Evolutionary conservation across 345 rosid genomes (phyloP), one percentile per base, ranked within the genome.

Genomic region (Laguncularia racemosa): DNA sequence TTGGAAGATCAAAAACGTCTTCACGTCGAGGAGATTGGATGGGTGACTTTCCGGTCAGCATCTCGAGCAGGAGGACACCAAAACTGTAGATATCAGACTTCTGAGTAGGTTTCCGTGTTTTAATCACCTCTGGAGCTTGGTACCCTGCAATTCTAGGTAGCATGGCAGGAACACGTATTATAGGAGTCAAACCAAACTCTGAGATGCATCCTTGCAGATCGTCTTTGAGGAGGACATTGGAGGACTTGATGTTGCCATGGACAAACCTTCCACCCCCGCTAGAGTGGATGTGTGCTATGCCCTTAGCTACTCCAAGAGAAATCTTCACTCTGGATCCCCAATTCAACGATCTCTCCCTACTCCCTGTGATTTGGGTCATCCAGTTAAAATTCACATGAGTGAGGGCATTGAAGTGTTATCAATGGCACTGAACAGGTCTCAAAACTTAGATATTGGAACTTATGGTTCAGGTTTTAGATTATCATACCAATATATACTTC

Each of bases 21-120:
- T 82, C 92, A 8, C 74, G 77, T 44, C 88, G 81, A 0, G 79
- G 63, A 38, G 84, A 62, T 68, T 81, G 85, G 53, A 81, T 74
- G 6, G 89, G 89, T n/a, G 78, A 75, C 75, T 86, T 90, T 21
- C 97, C 97, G 1, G 97, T 90, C 59, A 90, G 77, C 88, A 81
- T 84, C 68, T 90, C 97, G 0, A 90, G 80, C 45, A 90, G 74
- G 38, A 90, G 72, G 58, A 90, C 97, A 21, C 97, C 97, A 8
- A 84, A 86, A 66, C 97, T 90, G 78, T 86, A 86, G 38, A 86
- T 77, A 33, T 90, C 97, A 0, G 92, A 83, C 44, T 83, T 90
- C 28, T 83, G 85, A 0, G 84, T 68, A 10, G 65, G 67, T 52
- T 84, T 84, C 21, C 74, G 70, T 6, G 86, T 80, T 64, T 86